Conservation (phyloP, 345 rosid species). For the Mangifera indica region DNA sequence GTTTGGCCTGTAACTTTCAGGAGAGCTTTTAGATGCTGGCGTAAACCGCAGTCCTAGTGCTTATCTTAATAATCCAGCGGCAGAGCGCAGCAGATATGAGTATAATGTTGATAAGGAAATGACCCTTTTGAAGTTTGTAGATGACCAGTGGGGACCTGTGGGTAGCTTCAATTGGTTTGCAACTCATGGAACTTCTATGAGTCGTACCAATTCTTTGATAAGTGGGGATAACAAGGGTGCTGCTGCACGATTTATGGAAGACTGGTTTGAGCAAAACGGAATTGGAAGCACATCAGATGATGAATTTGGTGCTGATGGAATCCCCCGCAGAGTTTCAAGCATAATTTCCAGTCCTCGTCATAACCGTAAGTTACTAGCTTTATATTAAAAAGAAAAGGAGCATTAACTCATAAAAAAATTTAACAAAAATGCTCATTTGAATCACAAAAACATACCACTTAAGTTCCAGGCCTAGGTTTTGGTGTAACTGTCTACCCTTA, state of each 20-base stretch:
- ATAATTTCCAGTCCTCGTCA: conserved; percentile 43
- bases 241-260: conserved; percentile 97
- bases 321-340: conserved; percentile 74
- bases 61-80: conserved; percentile 80
- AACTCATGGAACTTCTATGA: conserved; percentile 98
- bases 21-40: conserved; percentile 89
- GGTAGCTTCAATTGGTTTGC: conserved; percentile 99
- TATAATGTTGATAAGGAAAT: conserved; percentile 87
- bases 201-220: conserved; percentile 87
- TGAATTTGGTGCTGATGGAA: conserved; percentile 39
- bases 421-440: neutral
- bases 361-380: conserved; percentile 53
- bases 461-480: neutral
- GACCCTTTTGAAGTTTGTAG: conserved; percentile 96
- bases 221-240: conserved; percentile 99
- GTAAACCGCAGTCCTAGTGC: conserved; percentile 97
- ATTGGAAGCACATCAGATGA: conserved; percentile 35
- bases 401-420: neutral
- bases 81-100: conserved; percentile 73
- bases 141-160: conserved; percentile 87
- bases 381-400: neutral
- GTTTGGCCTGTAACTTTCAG: conserved; percentile 39
- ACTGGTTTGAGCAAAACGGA: conserved; percentile 67
- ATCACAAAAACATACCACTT: neutral
- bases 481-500: conserved; percentile 9